Evolutionary conservation across 2,329 filamentous ascomycete genomes (phyloP), one percentile per base, ranked within the genome.

Genomic region (Raffaelea ambrosiae): DNA sequence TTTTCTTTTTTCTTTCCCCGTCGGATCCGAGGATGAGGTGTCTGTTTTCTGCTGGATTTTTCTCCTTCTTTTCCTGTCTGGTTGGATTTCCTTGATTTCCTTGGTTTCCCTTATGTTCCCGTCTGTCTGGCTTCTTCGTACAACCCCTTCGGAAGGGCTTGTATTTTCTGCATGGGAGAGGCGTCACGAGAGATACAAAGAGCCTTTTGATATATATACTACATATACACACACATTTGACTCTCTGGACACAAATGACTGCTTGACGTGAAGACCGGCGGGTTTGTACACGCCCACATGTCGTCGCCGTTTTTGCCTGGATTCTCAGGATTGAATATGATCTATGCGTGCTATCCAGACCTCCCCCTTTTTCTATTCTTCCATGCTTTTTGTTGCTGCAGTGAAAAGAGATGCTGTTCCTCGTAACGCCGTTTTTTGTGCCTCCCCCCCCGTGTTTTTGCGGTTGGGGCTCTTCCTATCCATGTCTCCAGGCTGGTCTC

Each of bases 91-190:
- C 35, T 33, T 33, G 9, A 33, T 33, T 9, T 33, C 9, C 31
- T 39, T 38, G 29, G 21, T n/a, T n/a, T n/a, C n/a, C n/a, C n/a
- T 14, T 39, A 9, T 23, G 11, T 46, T 40, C 23, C n/a, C 18
- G 35, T 13, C 41, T 26, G 19, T 11, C 20, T 38, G 43, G 16
- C 4, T 43, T 11, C 16, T 29, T 42, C 40, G 8, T 42, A 11
- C 23, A 29, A 7, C 26, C 13, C 26, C 13, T 29, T 29, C 13
- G 26, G 21, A 16, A 26, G 10, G 36, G 22, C 23, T 23, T 48
- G 40, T 42, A 44, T 47, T 42, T 36, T 44, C 26, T 41, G 46
- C 46, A 48, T 51, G 16, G 46, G 26, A 10, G 31, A 33, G 43
- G 46, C 49, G 43, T 49, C 47, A 42, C 40, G 11, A 40, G 23